A percentile compares a stretch with the other conserved stretches of the same genome.
Evolutionary conservation across 176 grass and related monocot genomes (phyloP).

Genomic region (Poa pratensis): DNA sequence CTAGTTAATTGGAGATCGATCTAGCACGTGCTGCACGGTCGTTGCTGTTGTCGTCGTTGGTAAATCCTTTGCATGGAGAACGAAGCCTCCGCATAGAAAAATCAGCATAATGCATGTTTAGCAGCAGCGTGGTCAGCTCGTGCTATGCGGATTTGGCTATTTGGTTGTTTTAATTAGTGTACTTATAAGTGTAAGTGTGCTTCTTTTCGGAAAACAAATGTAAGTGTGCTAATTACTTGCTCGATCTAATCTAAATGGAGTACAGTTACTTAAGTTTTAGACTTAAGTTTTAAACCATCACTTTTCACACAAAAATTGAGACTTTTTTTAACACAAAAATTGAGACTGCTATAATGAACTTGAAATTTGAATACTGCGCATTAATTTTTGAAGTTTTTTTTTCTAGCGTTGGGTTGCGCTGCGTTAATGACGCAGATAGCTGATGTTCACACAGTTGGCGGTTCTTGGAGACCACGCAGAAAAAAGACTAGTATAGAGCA

Average conservation of each 20-base stretch:
- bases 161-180: not conserved
- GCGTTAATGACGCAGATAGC: not conserved
- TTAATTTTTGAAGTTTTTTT: not conserved
- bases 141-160: not conserved
- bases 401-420: not conserved
- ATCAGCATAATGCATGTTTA: too few species aligned
- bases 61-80: conserved; percentile 2
- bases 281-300: too few species aligned
- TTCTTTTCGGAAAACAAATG: too few species aligned
- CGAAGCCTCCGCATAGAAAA: too few species aligned
- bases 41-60: not conserved
- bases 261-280: too few species aligned
- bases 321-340: too few species aligned
- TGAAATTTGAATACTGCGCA: not conserved
- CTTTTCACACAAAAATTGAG: too few species aligned
- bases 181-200: not conserved
- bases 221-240: not conserved
- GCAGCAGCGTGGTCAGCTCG: not conserved
- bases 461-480: not conserved
- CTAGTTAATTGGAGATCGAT: too few species aligned
- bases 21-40: not conserved
- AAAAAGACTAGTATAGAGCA: too few species aligned
- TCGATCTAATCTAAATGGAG: not conserved
- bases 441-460: not conserved
- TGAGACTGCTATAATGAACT: too few species aligned